Evolutionary conservation across 202 grass and related monocot genomes (phyloP), one percentile per base, ranked within the genome.

Genomic region (Carex sylvatica): DNA sequence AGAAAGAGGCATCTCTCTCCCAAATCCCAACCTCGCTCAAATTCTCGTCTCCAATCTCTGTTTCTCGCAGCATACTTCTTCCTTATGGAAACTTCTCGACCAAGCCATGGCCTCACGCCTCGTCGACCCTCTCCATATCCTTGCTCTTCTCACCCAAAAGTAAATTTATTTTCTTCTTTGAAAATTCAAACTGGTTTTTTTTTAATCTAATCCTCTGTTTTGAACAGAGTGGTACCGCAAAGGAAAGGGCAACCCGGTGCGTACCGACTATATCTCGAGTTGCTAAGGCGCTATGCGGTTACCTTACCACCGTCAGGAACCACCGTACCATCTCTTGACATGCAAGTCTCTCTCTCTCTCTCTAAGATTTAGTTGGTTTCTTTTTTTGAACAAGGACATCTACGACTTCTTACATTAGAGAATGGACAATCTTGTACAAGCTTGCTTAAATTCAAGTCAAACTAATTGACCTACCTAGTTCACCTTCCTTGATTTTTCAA

Each of bases 11-110:
- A 14, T 82, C 0, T 81, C 76, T 63, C 42, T 93, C 33, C 93
- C 96, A 33, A 95, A 82, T 84, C 86, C 91, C 2, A 91, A 95
- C 52, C 91, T 99, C 9, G 96, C 91, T 1, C 82, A 77, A 75
- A 91, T 93, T 76, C 89, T 99, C 80, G 91, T 99, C 78, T 93
- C 93, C 81, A 89, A 96, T 83, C 91, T 99, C 73, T 99, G 96
- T 82, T 96, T 96, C 86, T 85, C 88, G 78, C 89, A 93, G 85
- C 90, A 99, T 83, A 90, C 88, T 1, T 81, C 96, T 63, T 93
- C 89, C 23, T 78, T 99, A 9, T 99, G 96, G 96, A 99, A 96
- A 86, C 96, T 99, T 80, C 83, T 99, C 3, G 93, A 91, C 78
- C 93, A 99, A 80, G 89, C 96, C 72, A 80, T 96, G 63, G 79